Conservation (phyloP, 2,329 filamentous ascomycete genomes). For the Claviceps sp. region DNA sequence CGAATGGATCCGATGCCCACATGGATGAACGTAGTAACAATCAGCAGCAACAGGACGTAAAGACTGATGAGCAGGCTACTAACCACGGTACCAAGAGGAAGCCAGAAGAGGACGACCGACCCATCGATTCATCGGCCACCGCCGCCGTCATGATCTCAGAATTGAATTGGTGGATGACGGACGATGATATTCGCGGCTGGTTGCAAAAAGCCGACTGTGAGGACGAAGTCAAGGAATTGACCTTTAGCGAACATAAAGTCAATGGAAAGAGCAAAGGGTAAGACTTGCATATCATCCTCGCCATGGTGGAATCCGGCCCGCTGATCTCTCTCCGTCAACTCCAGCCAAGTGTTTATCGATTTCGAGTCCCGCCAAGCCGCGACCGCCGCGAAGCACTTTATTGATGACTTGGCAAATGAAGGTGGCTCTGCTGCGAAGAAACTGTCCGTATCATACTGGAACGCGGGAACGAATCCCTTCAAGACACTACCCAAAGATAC, state of each 20-base stretch:
- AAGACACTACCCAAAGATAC: conserved; percentile 82
- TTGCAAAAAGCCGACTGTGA: conserved; percentile 67
- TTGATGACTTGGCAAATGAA: conserved; percentile 50
- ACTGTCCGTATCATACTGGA: conserved; percentile 60
- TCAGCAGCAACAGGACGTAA: conserved; percentile 15
- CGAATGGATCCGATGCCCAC: conserved; percentile 26
- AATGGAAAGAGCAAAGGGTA: conserved; percentile 99
- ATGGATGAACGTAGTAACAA: conserved; percentile 13
- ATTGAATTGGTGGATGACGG: conserved; percentile 91
- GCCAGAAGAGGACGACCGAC: conserved; percentile 43
- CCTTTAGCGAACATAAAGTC: conserved; percentile 96
- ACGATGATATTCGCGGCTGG: conserved; percentile 89
- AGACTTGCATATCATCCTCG: conserved; percentile 13
- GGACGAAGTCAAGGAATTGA: conserved; percentile 77
- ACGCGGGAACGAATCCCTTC: conserved; percentile 72
- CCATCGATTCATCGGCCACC: conserved; percentile 46
- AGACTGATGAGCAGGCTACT: conserved; percentile 10
- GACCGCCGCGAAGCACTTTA: conserved; percentile 68
- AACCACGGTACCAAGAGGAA: conserved; percentile 47
- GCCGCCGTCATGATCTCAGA: conserved; percentile 77
- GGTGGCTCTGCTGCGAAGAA: conserved; percentile 49
- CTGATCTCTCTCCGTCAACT: neutral
- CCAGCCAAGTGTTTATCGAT: conserved; percentile 67
- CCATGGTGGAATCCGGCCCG: neutral
- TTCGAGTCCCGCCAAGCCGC: conserved; percentile 74